These are phyloP conservation scores for Trichoderma sp. DNA, from an alignment of 2,329 filamentous ascomycete species.

Conservation along the genomic window DNA sequence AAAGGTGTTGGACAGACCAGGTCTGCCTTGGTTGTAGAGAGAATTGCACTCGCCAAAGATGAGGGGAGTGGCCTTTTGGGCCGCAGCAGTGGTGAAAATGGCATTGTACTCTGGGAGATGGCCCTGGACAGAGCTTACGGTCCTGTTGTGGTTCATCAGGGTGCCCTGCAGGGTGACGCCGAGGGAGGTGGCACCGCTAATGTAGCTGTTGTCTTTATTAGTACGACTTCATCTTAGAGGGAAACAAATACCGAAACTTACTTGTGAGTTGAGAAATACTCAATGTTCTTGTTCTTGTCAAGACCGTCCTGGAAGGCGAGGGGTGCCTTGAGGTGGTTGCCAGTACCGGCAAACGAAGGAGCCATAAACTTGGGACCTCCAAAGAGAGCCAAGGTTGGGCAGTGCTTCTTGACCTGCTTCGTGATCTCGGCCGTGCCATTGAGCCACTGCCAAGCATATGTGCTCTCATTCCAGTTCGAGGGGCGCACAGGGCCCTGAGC, in stretches of 20 bases:
- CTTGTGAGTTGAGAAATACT: constrained; percentile 59
- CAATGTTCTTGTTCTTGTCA: constrained; percentile 47
- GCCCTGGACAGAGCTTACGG: constrained; percentile 44
- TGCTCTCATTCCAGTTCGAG: constrained; percentile 49
- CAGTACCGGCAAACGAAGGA: constrained; percentile 55
- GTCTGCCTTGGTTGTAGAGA: constrained; percentile 59
- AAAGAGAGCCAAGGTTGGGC: constrained; percentile 43
- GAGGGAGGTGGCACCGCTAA: constrained; percentile 55
- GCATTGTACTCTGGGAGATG: constrained; percentile 47
- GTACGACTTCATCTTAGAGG: background rate
- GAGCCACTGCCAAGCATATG: constrained; percentile 57
- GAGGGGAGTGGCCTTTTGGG: constrained; percentile 41
- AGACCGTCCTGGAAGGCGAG: constrained; percentile 53
- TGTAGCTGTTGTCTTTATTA: constrained; percentile 48
- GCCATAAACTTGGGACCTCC: constrained; percentile 43
- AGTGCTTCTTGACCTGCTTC: constrained; percentile 43
- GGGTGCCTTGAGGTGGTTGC: constrained; percentile 50
- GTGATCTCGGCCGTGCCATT: constrained; percentile 52
- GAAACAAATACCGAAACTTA: constrained; percentile 31
- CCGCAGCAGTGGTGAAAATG: constrained; percentile 32
- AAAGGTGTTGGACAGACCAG: constrained; percentile 62
- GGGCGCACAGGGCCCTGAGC: constrained; percentile 52
- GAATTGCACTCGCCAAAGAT: constrained; percentile 62
- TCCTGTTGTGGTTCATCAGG: constrained; percentile 61
- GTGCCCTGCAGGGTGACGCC: constrained; percentile 61